These are phyloP conservation scores for Backusella liffmaniae DNA, from an alignment of 192 early-diverging fungal genomes.

Conservation along the genomic window DNA sequence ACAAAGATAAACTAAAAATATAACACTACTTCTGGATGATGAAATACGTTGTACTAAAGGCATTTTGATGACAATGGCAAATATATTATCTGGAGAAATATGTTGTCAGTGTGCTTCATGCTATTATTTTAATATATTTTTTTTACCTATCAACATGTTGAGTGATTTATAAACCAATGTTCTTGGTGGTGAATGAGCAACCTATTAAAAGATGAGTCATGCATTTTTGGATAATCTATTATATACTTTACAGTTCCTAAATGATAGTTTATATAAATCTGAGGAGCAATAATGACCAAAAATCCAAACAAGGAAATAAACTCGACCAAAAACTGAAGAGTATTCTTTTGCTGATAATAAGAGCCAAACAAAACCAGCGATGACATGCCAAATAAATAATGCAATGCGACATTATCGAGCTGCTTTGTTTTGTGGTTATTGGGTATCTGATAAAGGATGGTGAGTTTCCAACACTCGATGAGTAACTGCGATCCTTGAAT, in stretches of 20 bases:
- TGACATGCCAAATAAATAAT: constrained; percentile 74
- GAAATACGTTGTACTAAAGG: constrained; percentile 81
- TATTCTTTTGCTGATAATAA: constrained; percentile 84
- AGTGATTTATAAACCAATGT: constrained; percentile 89
- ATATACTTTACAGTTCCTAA: constrained; percentile 49
- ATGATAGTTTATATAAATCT: constrained; percentile 92
- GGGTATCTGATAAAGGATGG: background rate
- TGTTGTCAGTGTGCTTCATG: no score
- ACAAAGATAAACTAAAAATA: constrained; percentile 87
- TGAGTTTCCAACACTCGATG: constrained; percentile 90
- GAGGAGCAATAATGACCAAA: constrained; percentile 76
- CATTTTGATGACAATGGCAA: constrained; percentile 94
- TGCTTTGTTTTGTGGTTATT: constrained; percentile 44
- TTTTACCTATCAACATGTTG: constrained; percentile 53
- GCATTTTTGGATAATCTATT: background rate
- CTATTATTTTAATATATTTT: background rate
- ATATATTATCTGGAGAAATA: constrained; percentile 65
- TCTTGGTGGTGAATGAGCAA: constrained; percentile 91
- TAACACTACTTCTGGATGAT: constrained; percentile 77
- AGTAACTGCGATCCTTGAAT: constrained; percentile 72
- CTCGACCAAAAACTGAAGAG: constrained; percentile 84
- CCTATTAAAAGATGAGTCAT: constrained; percentile 32
- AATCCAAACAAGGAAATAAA: constrained; percentile 87
- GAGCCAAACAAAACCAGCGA: constrained; percentile 72
- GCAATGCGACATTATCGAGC: constrained; percentile 72